Conservation (phyloP, 1,284 basidiomycete genomes). For the Trametes sp. region DNA sequence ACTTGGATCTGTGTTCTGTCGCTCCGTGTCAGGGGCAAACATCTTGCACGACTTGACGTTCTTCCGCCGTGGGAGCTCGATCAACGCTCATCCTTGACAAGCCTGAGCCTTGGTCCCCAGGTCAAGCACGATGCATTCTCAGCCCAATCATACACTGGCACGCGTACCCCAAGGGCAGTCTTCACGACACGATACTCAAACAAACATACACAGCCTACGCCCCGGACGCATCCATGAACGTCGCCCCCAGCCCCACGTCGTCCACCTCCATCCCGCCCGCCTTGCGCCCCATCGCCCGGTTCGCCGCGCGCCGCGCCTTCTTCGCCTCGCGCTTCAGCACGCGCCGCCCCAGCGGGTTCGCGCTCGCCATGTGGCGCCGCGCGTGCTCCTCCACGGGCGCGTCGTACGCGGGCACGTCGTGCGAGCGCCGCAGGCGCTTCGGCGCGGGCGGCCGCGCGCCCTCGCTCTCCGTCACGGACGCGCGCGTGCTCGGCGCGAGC, state of each 20-base stretch:
- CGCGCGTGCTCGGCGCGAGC: slow-evolving; percentile 4
- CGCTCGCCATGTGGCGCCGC: slow-evolving; percentile 51
- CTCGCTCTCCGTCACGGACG: slow-evolving; percentile 5
- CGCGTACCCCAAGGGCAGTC: too few relatives aligned
- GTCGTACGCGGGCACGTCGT: slow-evolving; percentile 58
- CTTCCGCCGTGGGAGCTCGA: too few relatives aligned
- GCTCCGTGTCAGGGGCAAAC: neutral
- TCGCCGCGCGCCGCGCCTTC: slow-evolving; percentile 57
- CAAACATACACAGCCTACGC: neutral
- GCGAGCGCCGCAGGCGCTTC: slow-evolving; percentile 64
- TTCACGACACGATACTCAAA: neutral
- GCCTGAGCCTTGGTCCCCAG: too few relatives aligned
- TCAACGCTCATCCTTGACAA: too few relatives aligned
- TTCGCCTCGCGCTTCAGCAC: slow-evolving; percentile 69
- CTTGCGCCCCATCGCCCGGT: slow-evolving; percentile 20
- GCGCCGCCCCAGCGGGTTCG: slow-evolving; percentile 65
- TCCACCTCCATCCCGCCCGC: slow-evolving; percentile 47
- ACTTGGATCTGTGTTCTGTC: neutral
- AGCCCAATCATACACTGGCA: too few relatives aligned
- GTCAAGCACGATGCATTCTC: too few relatives aligned
- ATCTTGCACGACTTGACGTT: too few relatives aligned
- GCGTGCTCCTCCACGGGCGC: slow-evolving; percentile 48
- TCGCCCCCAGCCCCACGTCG: slow-evolving; percentile 36
- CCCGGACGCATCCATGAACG: slow-evolving; percentile 32
- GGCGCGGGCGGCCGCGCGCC: slow-evolving; percentile 50